These are phyloP conservation scores for Dalbergia oliveri DNA, from an alignment of 306 rosid species.

Conservation along the genomic window DNA sequence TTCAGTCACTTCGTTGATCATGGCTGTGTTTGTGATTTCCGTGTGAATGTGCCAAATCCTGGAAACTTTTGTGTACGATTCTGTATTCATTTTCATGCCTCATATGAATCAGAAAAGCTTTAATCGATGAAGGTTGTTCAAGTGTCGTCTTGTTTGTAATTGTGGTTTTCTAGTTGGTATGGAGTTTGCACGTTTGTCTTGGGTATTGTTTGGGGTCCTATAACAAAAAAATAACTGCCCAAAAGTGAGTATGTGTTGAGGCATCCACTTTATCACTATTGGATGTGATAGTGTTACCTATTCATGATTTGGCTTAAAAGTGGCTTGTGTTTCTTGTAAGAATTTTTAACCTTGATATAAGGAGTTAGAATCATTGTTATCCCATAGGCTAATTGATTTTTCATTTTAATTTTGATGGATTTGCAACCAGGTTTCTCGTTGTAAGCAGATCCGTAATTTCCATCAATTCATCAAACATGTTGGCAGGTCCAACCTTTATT, in stretches of 20 bases:
- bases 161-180: not conserved
- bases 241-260: no score
- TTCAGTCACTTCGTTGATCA: not conserved
- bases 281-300: no score
- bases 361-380: slow-evolving; percentile 11
- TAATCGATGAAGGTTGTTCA: slow-evolving; percentile 22
- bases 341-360: slow-evolving; percentile 28
- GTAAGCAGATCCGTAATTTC: slow-evolving; percentile 34
- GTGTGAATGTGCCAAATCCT: slow-evolving; percentile 26
- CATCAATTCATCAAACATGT: slow-evolving; percentile 46
- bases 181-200: not conserved
- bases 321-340: not conserved
- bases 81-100: slow-evolving; percentile 42
- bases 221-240: no score
- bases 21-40: slow-evolving; percentile 37
- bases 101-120: slow-evolving; percentile 6
- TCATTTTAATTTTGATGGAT: slow-evolving; percentile 39
- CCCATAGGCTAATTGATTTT: slow-evolving; percentile 38
- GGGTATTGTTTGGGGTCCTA: not conserved
- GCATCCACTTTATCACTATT: no score
- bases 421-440: slow-evolving; percentile 30
- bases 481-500: slow-evolving; percentile 67
- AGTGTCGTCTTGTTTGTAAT: slow-evolving; percentile 2
- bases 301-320: no score
- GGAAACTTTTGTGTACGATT: slow-evolving; percentile 21